These are phyloP conservation scores for Lithospermum erythrorhizon DNA, from an alignment of 257 asterid genomes.

Conservation along the genomic window DNA sequence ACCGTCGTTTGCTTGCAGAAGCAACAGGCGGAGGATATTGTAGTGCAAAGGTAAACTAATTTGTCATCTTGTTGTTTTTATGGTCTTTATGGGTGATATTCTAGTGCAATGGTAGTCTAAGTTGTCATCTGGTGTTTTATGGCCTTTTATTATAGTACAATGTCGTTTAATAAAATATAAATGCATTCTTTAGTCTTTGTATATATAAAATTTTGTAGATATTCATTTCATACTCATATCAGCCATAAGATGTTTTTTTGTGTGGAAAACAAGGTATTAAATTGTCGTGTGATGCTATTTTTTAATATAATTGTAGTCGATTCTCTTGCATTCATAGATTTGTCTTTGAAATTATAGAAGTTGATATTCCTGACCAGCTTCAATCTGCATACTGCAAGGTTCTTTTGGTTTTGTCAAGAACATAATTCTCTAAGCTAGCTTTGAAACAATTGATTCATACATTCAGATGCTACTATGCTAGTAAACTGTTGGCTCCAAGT, in stretches of 20 bases:
- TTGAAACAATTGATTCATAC: no score
- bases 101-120: background rate
- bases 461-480: no score
- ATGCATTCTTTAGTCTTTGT: no score
- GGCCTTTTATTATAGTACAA: background rate
- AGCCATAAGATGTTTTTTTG: no score
- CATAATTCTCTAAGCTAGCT: no score
- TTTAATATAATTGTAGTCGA: background rate
- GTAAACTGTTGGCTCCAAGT: no score
- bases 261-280: background rate
- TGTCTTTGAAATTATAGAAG: background rate
- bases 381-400: background rate
- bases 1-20: conserved; percentile 47
- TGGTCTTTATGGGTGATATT: background rate
- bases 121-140: background rate
- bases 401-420: no score
- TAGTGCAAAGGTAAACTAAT: conserved; percentile 37
- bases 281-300: background rate
- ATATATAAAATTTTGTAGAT: background rate
- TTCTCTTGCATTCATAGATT: background rate
- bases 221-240: background rate
- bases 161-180: no score
- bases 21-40: conserved; percentile 31
- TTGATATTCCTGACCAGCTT: background rate
- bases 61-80: conserved; percentile 3